Conservation (phyloP, 2,329 filamentous ascomycete genomes). For the Trichoderma oligosporum region DNA sequence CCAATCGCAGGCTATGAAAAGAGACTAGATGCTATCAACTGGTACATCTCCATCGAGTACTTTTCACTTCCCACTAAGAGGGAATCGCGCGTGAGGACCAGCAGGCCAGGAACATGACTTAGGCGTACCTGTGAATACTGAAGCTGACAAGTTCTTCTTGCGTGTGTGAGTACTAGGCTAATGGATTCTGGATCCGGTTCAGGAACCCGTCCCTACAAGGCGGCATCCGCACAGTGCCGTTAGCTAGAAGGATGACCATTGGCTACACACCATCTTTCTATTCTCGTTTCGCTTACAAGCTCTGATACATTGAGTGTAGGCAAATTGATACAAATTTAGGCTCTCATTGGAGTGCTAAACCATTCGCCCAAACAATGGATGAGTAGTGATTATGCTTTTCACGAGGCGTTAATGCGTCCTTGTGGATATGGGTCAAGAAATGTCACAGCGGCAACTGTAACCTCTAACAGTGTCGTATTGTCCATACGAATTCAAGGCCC, state of each 20-base stretch:
- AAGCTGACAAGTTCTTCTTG: neutral
- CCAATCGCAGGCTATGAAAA: conserved; percentile 2
- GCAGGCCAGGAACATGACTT: neutral
- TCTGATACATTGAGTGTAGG: neutral
- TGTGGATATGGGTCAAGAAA: neutral
- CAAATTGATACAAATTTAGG: neutral
- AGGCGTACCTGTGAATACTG: neutral
- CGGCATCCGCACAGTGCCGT: conserved; percentile 8
- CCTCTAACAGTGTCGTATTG: neutral
- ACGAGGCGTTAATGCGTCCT: neutral
- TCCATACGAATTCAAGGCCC: neutral
- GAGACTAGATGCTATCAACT: neutral
- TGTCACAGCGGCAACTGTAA: conserved; percentile 11
- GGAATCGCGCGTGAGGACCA: neutral
- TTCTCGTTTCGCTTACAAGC: neutral
- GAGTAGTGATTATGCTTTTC: conserved; percentile 1
- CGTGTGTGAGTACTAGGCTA: neutral
- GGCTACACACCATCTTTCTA: conserved; percentile 5
- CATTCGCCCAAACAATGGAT: neutral
- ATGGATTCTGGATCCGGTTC: conserved; percentile 3
- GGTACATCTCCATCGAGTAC: neutral
- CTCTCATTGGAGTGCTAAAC: conserved; percentile 3
- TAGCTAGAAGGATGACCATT: neutral
- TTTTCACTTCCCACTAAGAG: neutral
- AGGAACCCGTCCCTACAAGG: conserved; percentile 15